phyloP scores from a whole-genome alignment of 805 yeast genomes.

The Yamadazyma olivae region DNA sequence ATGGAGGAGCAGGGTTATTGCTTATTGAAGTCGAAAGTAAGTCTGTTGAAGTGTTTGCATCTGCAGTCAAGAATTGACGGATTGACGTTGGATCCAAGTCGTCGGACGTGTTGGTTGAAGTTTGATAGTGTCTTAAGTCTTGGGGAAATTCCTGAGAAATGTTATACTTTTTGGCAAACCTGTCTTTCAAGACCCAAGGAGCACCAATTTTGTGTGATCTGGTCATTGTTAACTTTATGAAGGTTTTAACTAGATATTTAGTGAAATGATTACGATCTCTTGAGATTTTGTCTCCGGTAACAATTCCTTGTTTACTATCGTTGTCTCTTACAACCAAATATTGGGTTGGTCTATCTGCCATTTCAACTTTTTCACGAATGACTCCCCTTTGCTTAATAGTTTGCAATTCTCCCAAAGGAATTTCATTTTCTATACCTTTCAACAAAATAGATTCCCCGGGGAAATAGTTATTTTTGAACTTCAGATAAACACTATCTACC shows the following conservation, averaged over 20 bases:
- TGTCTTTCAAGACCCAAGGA: slow-evolving; percentile 89
- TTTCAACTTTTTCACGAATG: slow-evolving; percentile 84
- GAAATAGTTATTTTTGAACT: slow-evolving; percentile 77
- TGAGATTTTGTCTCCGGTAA: slow-evolving; percentile 68
- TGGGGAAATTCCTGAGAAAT: slow-evolving; percentile 61
- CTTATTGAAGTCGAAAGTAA: neutral
- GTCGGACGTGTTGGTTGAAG: slow-evolving; percentile 31
- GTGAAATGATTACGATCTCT: slow-evolving; percentile 87
- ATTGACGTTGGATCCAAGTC: slow-evolving; percentile 15
- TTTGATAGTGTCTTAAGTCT: slow-evolving; percentile 42
- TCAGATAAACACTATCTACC: slow-evolving; percentile 80
- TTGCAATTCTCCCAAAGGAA: slow-evolving; percentile 9
- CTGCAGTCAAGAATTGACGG: slow-evolving; percentile 12
- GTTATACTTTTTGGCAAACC: slow-evolving; percentile 67
- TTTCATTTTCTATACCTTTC: slow-evolving; percentile 29
- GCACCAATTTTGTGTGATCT: slow-evolving; percentile 85
- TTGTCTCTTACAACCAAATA: slow-evolving; percentile 65
- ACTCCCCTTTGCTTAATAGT: slow-evolving; percentile 47
- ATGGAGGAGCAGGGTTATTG: neutral
- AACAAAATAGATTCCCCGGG: slow-evolving; percentile 86
- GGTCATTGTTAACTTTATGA: slow-evolving; percentile 72
- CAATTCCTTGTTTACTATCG: slow-evolving; percentile 58
- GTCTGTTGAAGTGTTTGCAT: slow-evolving; percentile 1
- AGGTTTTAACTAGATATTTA: slow-evolving; percentile 85
- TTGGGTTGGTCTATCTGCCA: slow-evolving; percentile 52